Conservation (phyloP, 345 rosid species). For the Rhizophora apiculata region DNA sequence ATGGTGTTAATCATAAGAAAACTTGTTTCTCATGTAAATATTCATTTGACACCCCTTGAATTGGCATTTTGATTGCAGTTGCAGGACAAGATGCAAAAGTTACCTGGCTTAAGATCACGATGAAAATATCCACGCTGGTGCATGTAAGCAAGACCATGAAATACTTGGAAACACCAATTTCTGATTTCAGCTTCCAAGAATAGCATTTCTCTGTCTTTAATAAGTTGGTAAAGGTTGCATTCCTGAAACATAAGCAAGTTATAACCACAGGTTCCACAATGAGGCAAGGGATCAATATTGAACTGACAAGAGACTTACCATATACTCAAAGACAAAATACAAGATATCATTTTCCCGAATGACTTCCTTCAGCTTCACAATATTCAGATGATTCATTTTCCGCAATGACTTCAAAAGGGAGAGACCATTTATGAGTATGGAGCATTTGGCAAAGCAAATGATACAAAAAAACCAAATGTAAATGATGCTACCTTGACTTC, state of each 20-base stretch:
- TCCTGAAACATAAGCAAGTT: slow-evolving; percentile 41
- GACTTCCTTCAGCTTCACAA: slow-evolving; percentile 96
- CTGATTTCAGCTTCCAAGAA: slow-evolving; percentile 78
- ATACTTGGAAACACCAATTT: slow-evolving; percentile 96
- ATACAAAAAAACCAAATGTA: background rate
- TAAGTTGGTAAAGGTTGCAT: slow-evolving; percentile 86
- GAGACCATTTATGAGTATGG: background rate
- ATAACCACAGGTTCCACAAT: background rate
- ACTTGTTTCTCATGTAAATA: too few species aligned
- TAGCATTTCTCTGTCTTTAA: slow-evolving; percentile 68
- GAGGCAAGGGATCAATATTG: background rate
- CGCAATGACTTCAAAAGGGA: slow-evolving; percentile 48
- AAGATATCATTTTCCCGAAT: slow-evolving; percentile 82
- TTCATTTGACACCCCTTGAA: too few species aligned
- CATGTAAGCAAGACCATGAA: slow-evolving; percentile 93
- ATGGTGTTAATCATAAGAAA: too few species aligned
- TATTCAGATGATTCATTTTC: slow-evolving; percentile 88
- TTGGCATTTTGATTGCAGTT: background rate
- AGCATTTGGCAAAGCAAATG: background rate
- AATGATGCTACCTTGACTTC: slow-evolving; percentile 75
- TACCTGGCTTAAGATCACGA: slow-evolving; percentile 99
- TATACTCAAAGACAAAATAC: slow-evolving; percentile 88
- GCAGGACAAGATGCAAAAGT: background rate
- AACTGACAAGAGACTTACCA: slow-evolving; percentile 43
- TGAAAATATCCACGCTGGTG: slow-evolving; percentile 94